Conservation (phyloP, 192 early-diverging fungal genomes). For the Podila epicladia region DNA sequence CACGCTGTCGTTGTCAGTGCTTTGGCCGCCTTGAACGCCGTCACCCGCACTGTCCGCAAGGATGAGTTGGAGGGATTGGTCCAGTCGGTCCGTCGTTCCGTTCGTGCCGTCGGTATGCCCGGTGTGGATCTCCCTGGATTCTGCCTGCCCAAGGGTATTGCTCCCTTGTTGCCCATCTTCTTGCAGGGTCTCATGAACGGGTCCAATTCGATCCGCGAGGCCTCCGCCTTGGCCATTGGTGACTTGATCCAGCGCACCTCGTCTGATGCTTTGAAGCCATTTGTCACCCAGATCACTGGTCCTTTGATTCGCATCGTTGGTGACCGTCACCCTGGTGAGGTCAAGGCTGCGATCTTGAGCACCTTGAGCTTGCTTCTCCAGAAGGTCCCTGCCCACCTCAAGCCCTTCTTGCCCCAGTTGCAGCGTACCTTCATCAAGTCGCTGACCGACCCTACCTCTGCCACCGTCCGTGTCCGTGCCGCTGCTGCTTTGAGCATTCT, state of each 20-base stretch:
- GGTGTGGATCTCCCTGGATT: conserved; percentile 82
- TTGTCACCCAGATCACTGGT: conserved; percentile 95
- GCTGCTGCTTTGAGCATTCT: conserved; percentile 78
- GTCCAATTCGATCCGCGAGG: conserved; percentile 83
- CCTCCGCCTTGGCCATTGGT: conserved; percentile 87
- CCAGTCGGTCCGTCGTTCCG: conserved; percentile 68
- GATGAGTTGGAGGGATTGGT: conserved; percentile 90
- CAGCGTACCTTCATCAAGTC: conserved; percentile 97
- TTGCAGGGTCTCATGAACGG: conserved; percentile 94
- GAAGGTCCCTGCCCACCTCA: conserved; percentile 89
- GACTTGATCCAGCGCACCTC: conserved; percentile 76
- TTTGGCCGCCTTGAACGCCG: conserved; percentile 84
- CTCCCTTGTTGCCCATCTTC: conserved; percentile 91
- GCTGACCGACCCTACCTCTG: conserved; percentile 75
- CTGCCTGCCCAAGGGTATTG: conserved; percentile 91
- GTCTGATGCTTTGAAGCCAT: conserved; percentile 81
- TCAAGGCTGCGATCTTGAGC: conserved; percentile 93
- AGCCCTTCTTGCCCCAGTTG: conserved; percentile 98
- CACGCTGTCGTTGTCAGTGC: conserved; percentile 72
- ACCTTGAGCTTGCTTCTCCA: conserved; percentile 82
- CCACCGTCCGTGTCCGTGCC: conserved; percentile 83
- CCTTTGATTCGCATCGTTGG: conserved; percentile 98
- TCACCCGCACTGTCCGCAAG: conserved; percentile 87
- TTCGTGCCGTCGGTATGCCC: conserved; percentile 65
- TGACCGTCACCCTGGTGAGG: conserved; percentile 89